Conservation (phyloP, 148 eudicot species). For the Fagopyrum esculentum region DNA sequence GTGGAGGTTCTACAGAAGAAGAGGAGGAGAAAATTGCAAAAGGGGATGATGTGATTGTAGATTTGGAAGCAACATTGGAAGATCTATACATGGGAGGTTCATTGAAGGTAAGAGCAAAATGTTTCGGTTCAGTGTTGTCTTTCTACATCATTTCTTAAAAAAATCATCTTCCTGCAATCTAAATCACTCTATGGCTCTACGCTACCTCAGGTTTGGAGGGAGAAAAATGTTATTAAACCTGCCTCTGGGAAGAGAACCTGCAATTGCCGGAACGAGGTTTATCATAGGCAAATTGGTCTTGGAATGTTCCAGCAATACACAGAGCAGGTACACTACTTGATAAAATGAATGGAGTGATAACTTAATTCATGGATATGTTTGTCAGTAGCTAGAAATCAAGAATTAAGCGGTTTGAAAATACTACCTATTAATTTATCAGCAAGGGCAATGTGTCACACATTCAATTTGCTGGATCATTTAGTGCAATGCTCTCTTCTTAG, state of each 20-base stretch:
- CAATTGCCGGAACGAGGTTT: conserved; percentile 94
- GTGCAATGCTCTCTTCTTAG: neutral
- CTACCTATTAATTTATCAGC: neutral
- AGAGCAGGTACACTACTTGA: conserved; percentile 57
- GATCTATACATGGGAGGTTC: conserved; percentile 98
- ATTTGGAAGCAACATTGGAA: conserved; percentile 87
- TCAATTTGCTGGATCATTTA: neutral
- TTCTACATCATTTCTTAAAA: neutral
- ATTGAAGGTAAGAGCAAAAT: conserved; percentile 49
- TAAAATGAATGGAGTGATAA: neutral
- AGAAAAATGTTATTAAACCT: conserved; percentile 73
- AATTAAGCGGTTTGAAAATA: neutral
- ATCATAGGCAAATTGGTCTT: conserved; percentile 96
- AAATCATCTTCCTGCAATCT: neutral
- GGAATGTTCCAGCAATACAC: conserved; percentile 99
- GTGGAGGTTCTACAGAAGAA: conserved; percentile 68
- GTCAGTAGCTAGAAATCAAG: neutral
- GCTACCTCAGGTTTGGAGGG: conserved; percentile 75
- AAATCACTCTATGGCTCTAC: neutral
- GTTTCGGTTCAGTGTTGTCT: neutral
- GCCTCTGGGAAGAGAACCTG: conserved; percentile 86
- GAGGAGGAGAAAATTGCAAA: conserved; percentile 76
- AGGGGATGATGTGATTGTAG: conserved; percentile 95
- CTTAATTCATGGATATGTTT: neutral
- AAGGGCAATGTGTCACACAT: neutral